A percentile compares a stretch with the other conserved stretches of the same genome.
phyloP scores from a whole-genome alignment of 768 basidiomycete genomes.

The Krasilnikovozyma curviuscula region DNA sequence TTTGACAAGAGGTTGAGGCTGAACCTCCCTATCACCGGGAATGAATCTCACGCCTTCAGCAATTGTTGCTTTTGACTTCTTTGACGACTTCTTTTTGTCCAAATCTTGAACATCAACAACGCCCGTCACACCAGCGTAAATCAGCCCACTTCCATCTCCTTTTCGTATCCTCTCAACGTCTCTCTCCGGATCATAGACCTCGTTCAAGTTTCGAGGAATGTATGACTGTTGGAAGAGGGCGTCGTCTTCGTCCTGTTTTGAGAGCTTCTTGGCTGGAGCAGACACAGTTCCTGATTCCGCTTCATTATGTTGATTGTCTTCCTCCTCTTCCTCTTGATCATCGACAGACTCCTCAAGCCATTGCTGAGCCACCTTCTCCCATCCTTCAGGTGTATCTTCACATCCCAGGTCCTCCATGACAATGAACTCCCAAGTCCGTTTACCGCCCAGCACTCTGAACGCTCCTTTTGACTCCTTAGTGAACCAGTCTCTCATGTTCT shows the following conservation, averaged over 20 bases:
- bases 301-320: conserved; percentile 12
- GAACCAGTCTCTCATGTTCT: conserved; percentile 87
- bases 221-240: conserved; percentile 73
- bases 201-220: conserved; percentile 78
- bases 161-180: conserved; percentile 56
- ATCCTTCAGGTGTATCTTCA: conserved; percentile 11
- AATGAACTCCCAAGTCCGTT: conserved; percentile 74
- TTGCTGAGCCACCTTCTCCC: conserved; percentile 20
- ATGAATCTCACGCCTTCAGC: no score
- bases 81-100: not conserved
- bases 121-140: conserved; percentile 75
- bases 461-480: conserved; percentile 37
- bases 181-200: conserved; percentile 85
- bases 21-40: no score
- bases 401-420: conserved; percentile 34
- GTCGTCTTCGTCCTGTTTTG: no score
- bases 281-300: conserved; percentile 1
- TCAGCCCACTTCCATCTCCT: conserved; percentile 53
- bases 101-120: conserved; percentile 28
- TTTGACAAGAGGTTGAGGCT: no score
- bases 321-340: conserved; percentile 15
- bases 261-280: not conserved
- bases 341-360: conserved; percentile 14
- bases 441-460: conserved; percentile 54
- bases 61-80: not conserved